Base-by-base conservation (phyloP, 1,139 yeast species). In the Taphrina wiesneri region DNA sequence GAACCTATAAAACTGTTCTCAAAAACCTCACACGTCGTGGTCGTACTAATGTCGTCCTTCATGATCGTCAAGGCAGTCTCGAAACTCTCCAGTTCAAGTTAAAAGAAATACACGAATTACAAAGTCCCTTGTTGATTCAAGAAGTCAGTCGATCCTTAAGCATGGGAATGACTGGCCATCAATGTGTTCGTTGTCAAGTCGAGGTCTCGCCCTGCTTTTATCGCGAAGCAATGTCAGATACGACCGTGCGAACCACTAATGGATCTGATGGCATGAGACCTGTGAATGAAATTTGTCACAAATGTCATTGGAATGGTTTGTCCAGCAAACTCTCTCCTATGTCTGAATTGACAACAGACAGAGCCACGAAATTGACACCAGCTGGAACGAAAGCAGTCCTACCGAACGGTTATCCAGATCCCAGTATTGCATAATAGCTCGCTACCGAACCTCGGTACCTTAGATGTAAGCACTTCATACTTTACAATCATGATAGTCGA, bases 1-100 rank as follows among this genome's bases (percentile, higher is more conserved):
- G 51, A 47, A 52, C 62, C 3, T 53, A 56, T 45, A 56, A 67
- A n/a, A 39, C 43, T 2, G 6, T 19, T 13, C 43, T 39, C 43
- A 39, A 19, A n/a, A 39, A 39, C 19, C 43, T 13, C 7, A 15
- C 19, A 15, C 43, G 43, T 39, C 43, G 43, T 7, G 17, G 17
- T 2, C 43, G 19, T 13, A 15, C 43, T 2, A 39, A 39, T 39
- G n/a, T 7, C 6, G 6, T 15, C n/a, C 4, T 15, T 7, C 43
- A 39, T 39, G 19, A 39, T 39, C 43, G 43, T 1, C 17, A 13
- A 6, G 43, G 19, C 19, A 39, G 6, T 39, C 17, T 39, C 43
- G 17, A 39, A 13, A 39, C 13, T 7, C 13, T n/a, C n/a, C 43
- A 39, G 43, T 19, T n/a, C 3, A 39, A 39, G 43, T 2, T 39